Conservation (phyloP, 2,329 filamentous ascomycete species). For the Fusarium heterosporum region DNA sequence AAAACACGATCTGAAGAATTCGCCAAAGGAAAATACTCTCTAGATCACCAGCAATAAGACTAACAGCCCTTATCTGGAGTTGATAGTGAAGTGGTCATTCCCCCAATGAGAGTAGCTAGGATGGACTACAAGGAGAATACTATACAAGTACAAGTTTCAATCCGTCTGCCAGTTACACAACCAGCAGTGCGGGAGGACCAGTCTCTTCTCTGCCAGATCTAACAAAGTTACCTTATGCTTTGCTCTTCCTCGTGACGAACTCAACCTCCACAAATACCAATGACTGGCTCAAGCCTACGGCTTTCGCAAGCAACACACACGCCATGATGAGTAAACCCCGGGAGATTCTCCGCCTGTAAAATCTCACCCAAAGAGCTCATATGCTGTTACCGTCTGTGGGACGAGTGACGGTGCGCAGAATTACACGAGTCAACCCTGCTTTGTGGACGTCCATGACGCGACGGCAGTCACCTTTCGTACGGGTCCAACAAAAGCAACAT, state of each 20-base stretch:
- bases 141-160: slow-evolving; percentile 44
- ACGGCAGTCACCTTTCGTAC: slow-evolving; percentile 50
- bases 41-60: not conserved
- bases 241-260: slow-evolving; percentile 48
- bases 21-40: not conserved
- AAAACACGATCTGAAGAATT: not conserved
- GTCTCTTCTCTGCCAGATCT: slow-evolving; percentile 52
- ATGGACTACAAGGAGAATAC: slow-evolving; percentile 51
- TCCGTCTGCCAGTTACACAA: not conserved
- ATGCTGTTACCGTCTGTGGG: slow-evolving; percentile 50
- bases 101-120: slow-evolving; percentile 51
- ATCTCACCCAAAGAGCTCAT: slow-evolving; percentile 47
- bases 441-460: slow-evolving; percentile 53
- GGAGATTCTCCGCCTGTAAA: slow-evolving; percentile 51
- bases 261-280: slow-evolving; percentile 42
- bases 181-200: slow-evolving; percentile 49
- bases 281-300: slow-evolving; percentile 53
- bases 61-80: slow-evolving; percentile 36
- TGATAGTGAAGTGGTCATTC: slow-evolving; percentile 49
- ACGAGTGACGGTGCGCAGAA: slow-evolving; percentile 52
- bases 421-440: slow-evolving; percentile 52
- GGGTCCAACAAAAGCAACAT: slow-evolving; percentile 43
- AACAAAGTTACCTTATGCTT: slow-evolving; percentile 44
- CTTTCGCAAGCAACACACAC: slow-evolving; percentile 47
- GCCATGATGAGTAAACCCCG: slow-evolving; percentile 53